These are phyloP conservation scores for Trametes elegans DNA, from an alignment of 768 basidiomycete genomes.

Conservation along the genomic window DNA sequence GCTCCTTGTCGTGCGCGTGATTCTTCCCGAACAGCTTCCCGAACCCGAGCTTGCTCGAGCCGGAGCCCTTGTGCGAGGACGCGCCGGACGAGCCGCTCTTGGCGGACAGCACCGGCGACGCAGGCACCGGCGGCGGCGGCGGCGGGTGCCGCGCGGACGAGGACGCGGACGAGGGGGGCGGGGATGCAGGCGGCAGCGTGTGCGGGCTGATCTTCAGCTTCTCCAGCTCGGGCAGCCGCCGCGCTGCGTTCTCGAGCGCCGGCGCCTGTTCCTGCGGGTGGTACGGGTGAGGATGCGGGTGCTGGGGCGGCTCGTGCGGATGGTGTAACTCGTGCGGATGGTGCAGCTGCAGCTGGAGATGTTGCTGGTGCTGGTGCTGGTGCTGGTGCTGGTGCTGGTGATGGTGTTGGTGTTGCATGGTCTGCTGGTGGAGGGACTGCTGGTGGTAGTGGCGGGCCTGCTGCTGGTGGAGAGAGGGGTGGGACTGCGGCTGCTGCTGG, in stretches of 20 bases:
- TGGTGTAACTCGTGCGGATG: too few species aligned
- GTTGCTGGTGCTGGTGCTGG: too few species aligned
- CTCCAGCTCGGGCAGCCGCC: too few species aligned
- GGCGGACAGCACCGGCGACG: conserved; percentile 9
- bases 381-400: neutral
- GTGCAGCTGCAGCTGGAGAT: too few species aligned
- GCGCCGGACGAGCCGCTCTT: conserved; percentile 7
- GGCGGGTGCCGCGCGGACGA: neutral
- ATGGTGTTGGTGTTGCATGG: neutral
- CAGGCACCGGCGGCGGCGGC: neutral
- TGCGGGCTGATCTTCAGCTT: too few species aligned
- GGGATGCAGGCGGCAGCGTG: neutral
- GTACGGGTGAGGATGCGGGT: too few species aligned
- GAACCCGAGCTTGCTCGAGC: neutral
- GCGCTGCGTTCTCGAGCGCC: too few species aligned
- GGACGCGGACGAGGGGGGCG: neutral
- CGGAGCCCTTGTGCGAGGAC: conserved; percentile 8
- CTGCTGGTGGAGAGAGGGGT: too few species aligned
- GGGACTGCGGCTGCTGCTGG: conserved; percentile 4
- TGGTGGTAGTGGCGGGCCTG: too few species aligned
- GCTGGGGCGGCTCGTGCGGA: too few species aligned
- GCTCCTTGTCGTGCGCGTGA: conserved; percentile 17
- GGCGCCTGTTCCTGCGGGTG: too few species aligned
- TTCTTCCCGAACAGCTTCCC: conserved; percentile 5
- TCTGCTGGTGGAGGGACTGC: too few species aligned